Conservation (phyloP, 768 basidiomycete species). For the Lentinula edodes region DNA sequence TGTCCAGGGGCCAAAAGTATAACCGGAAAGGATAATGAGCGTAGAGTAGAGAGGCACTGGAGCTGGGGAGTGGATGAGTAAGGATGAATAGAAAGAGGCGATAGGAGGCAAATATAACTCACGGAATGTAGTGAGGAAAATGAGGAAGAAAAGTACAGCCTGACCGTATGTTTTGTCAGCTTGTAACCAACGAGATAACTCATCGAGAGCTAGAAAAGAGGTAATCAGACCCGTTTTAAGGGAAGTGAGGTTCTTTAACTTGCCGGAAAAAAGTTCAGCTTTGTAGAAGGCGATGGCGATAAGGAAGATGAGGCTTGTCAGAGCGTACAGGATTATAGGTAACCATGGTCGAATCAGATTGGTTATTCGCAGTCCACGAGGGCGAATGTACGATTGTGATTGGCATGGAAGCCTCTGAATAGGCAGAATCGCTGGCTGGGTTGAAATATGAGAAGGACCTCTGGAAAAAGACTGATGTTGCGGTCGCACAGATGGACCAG, state of each 20-base stretch:
- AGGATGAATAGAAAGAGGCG: neutral
- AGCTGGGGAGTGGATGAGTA: slow-evolving; percentile 37
- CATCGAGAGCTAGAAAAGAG: slow-evolving; percentile 61
- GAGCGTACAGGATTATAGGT: slow-evolving; percentile 70
- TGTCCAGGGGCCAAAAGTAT: slow-evolving; percentile 80
- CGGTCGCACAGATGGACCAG: neutral
- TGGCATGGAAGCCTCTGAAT: slow-evolving; percentile 4
- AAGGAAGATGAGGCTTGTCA: slow-evolving; percentile 74
- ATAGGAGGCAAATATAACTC: slow-evolving; percentile 24
- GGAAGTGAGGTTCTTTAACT: slow-evolving; percentile 21
- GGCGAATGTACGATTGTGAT: slow-evolving; percentile 32
- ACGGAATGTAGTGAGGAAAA: slow-evolving; percentile 88
- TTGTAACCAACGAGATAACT: slow-evolving; percentile 73
- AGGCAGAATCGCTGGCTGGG: neutral
- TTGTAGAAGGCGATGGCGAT: slow-evolving; percentile 82
- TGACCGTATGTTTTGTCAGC: slow-evolving; percentile 70
- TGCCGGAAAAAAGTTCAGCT: slow-evolving; percentile 76
- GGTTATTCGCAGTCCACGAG: slow-evolving; percentile 39
- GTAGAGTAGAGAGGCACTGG: slow-evolving; percentile 92
- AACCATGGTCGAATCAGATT: slow-evolving; percentile 68
- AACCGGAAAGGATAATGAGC: slow-evolving; percentile 86
- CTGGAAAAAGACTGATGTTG: neutral
- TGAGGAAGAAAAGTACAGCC: slow-evolving; percentile 73
- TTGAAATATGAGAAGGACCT: neutral
- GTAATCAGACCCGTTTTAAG: slow-evolving; percentile 7